A percentile compares a stretch with the other conserved stretches of the same genome.
Conservation (phyloP, 805 yeast genomes). For the Geotrichum ghanense region DNA sequence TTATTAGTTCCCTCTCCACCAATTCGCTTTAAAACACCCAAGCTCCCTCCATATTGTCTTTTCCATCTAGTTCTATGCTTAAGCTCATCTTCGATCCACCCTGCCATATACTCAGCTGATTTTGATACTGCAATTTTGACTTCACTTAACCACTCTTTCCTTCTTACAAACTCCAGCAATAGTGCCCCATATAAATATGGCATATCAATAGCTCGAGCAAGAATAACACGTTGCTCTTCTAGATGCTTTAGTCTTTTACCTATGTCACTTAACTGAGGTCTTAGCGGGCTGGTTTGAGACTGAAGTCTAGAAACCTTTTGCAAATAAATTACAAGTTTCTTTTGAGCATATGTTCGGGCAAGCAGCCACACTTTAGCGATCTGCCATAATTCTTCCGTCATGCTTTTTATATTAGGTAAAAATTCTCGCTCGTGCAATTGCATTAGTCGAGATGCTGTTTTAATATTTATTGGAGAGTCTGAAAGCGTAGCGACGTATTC, state of each 20-base stretch:
- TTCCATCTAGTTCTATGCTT: slow-evolving; percentile 50
- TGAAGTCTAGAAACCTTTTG: slow-evolving; percentile 20
- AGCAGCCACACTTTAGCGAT: slow-evolving; percentile 7
- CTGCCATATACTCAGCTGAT: slow-evolving; percentile 43
- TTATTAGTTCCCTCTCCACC: slow-evolving; percentile 5
- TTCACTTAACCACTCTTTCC: slow-evolving; percentile 21
- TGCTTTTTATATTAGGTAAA: slow-evolving; percentile 17
- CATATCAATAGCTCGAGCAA: slow-evolving; percentile 25
- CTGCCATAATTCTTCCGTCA: slow-evolving; percentile 15
- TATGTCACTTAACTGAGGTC: slow-evolving; percentile 19
- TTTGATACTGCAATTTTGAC: slow-evolving; percentile 14
- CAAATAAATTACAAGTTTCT: slow-evolving; percentile 7
- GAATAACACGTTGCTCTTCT: slow-evolving; percentile 21
- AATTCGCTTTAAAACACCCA: slow-evolving; percentile 1
- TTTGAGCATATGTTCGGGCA: slow-evolving; percentile 6
- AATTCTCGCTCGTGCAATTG: slow-evolving; percentile 21
- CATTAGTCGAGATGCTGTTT: slow-evolving; percentile 13
- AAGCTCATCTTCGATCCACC: slow-evolving; percentile 45
- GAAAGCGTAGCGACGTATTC: slow-evolving; percentile 15
- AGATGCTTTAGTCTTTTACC: slow-evolving; percentile 15
- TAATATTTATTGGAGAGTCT: slow-evolving; percentile 12
- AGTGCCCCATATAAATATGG: slow-evolving; percentile 28
- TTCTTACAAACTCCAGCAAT: slow-evolving; percentile 25
- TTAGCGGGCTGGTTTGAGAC: slow-evolving; percentile 16
- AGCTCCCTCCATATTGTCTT: slow-evolving; percentile 38